A percentile compares a stretch with the other conserved stretches of the same genome.
Conservation (phyloP, 202 grass and related monocot species). For the Saccharum hybrid region DNA sequence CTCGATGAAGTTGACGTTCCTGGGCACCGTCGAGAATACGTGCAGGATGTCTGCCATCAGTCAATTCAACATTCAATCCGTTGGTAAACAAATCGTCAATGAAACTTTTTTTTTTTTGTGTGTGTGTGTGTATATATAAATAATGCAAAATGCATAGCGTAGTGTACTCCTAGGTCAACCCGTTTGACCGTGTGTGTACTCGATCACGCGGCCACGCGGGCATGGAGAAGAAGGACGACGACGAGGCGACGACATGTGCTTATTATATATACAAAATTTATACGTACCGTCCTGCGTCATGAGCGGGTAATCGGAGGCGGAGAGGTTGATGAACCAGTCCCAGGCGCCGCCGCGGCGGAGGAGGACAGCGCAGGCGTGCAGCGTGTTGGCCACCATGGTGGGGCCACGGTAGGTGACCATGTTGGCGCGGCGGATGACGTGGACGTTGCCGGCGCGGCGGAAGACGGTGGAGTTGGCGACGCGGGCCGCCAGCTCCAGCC, state of each 20-base stretch:
- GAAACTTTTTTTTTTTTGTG: not conserved
- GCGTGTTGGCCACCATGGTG: slow-evolving; percentile 84
- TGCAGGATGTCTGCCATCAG: slow-evolving; percentile 59
- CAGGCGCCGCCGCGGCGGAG: slow-evolving; percentile 59
- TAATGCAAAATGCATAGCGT: no score
- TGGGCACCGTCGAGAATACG: slow-evolving; percentile 61
- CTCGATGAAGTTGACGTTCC: slow-evolving; percentile 74
- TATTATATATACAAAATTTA: no score
- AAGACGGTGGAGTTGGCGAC: slow-evolving; percentile 58
- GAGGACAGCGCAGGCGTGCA: slow-evolving; percentile 77
- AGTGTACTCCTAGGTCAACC: not conserved
- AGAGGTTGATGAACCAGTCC: slow-evolving; percentile 97
- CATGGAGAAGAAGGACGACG: no score
- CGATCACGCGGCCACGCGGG: no score
- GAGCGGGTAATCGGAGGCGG: slow-evolving; percentile 84
- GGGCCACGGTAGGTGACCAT: slow-evolving; percentile 80
- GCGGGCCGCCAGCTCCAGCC: slow-evolving; percentile 51
- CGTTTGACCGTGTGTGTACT: no score
- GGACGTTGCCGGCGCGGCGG: slow-evolving; percentile 57
- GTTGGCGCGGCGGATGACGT: slow-evolving; percentile 72
- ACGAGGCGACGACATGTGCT: no score
- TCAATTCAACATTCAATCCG: not conserved
- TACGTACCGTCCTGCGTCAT: slow-evolving; percentile 71
- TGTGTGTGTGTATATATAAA: no score
- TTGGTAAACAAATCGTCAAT: not conserved